Evolutionary conservation across 2,329 filamentous ascomycete species (phyloP), one percentile per base, ranked within the genome.

Genomic region (Ambrosiella cleistominuta): DNA sequence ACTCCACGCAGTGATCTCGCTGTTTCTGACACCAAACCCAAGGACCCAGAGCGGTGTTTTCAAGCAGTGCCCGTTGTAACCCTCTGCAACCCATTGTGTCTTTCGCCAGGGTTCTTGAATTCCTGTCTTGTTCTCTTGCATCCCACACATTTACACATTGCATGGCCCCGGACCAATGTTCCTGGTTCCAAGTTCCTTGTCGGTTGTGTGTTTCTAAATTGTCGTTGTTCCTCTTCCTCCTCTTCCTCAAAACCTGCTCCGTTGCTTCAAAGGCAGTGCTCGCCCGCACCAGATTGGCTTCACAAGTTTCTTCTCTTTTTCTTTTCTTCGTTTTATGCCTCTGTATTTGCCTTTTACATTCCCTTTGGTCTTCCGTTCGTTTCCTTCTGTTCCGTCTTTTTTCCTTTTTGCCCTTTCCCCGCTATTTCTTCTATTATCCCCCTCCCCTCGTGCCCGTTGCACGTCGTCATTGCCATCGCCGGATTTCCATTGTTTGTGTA

Each of bases 181-280:
- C 51, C 51, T 53, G 35, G 37, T 53, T 39, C 44, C 44, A 47
- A 47, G 44, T 47, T 19, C 44, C 44, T 47, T 47, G 44, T 47
- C 12, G 15, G 44, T 15, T 17, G 8, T 47, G 44, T 47, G 44
- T 47, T 47, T 47, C 44, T 47, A 47, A 47, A 47, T 47, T 47
- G 44, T 47, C 44, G 44, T 27, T 27, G 27, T 27, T 27, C 27
- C 27, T 47, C 44, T 47, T 42, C 6, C n/a, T 47, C 44, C 44
- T 47, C 27, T 27, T 27, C 27, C 27, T 47, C 44, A 5, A 47
- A 47, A 7, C 44, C n/a, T 17, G 19, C 17, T 53, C 51, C 51
- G 51, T 53, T 53, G 51, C 51, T 53, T 53, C 35, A 53, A 53
- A 53, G 51, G 35, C 51, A 53, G 51, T 53, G 51, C 51, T 53